Conservation (phyloP, 768 basidiomycete genomes). For the Phylloporus rhodoxanthus region DNA sequence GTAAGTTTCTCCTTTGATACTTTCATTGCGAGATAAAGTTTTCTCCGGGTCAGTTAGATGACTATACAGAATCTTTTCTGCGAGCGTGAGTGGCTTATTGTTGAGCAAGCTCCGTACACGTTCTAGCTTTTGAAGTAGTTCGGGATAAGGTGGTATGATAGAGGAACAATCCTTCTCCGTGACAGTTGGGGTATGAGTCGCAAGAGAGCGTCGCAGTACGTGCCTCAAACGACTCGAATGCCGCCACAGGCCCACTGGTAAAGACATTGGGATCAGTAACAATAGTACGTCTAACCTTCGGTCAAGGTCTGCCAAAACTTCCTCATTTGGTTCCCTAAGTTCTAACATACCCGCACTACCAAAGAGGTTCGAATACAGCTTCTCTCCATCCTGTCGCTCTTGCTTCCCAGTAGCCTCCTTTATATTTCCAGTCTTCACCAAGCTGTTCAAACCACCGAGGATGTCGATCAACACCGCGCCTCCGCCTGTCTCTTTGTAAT, state of each 20-base stretch:
- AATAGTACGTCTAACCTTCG: too few relatives aligned
- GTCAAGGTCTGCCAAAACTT: background rate
- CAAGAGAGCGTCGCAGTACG: constrained; percentile 30
- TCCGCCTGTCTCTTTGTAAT: constrained; percentile 67
- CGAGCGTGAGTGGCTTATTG: constrained; percentile 80
- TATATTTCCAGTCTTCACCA: constrained; percentile 68
- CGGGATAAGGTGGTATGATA: constrained; percentile 81
- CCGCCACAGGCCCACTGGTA: constrained; percentile 18
- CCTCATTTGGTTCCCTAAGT: constrained; percentile 7
- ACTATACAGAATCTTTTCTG: constrained; percentile 96
- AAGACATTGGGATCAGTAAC: constrained; percentile 14
- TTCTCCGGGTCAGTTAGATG: constrained; percentile 80
- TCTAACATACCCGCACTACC: too few relatives aligned
- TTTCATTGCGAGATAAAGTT: constrained; percentile 56
- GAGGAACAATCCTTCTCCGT: constrained; percentile 56
- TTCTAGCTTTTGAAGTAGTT: constrained; percentile 64
- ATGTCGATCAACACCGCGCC: constrained; percentile 47
- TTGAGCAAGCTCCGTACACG: constrained; percentile 62
- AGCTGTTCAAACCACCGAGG: constrained; percentile 75
- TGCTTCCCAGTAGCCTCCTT: constrained; percentile 81
- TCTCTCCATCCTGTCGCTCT: constrained; percentile 60
- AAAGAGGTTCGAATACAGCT: constrained; percentile 42
- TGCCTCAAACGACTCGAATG: constrained; percentile 7
- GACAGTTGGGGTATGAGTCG: constrained; percentile 37
- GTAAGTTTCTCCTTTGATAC: constrained; percentile 80